Percentiles rank a stretch among this genome's conserved stretches.
Conservation (phyloP, 306 rosid genomes). For the Vicia villosa region DNA sequence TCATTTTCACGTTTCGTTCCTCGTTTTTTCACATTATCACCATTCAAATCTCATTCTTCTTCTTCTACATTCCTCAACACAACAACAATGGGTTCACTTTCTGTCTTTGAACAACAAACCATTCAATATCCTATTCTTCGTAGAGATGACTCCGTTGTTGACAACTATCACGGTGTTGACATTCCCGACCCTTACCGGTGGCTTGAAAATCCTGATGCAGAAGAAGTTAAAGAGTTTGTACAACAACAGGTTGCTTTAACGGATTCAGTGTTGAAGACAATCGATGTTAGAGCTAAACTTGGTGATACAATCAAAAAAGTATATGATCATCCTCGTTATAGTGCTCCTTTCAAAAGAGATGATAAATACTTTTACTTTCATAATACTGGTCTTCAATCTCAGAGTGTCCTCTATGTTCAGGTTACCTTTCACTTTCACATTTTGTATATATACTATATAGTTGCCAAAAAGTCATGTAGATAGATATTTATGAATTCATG, state of each 20-base stretch:
- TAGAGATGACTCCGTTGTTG: conserved; percentile 72
- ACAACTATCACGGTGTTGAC: conserved; percentile 68
- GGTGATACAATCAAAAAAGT: conserved; percentile 59
- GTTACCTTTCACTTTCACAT: too few species aligned
- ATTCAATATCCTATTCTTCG: conserved; percentile 64
- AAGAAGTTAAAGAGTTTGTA: conserved; percentile 83
- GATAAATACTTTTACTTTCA: conserved; percentile 72
- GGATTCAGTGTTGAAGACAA: conserved; percentile 61
- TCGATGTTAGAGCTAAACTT: conserved; percentile 60
- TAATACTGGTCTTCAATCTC: conserved; percentile 91
- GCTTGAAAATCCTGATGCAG: conserved; percentile 92
- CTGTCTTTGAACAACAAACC: conserved; percentile 35
- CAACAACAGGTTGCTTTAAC: conserved; percentile 68
- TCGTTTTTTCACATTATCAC: not conserved
- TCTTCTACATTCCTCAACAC: not conserved
- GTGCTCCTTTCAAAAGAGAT: conserved; percentile 60
- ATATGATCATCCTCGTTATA: conserved; percentile 89
- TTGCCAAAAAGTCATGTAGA: too few species aligned
- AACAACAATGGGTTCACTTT: conserved; percentile 56
- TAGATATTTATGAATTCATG: too few species aligned
- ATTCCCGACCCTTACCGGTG: conserved; percentile 82
- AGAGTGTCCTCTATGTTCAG: conserved; percentile 75
- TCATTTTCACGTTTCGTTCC: not conserved
- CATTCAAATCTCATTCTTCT: not conserved
- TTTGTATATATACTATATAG: too few species aligned